Percentiles rank a stretch among this genome's conserved stretches.
Conservation (phyloP, 2,329 filamentous ascomycete genomes). For the Pseudomassariella vexata region DNA sequence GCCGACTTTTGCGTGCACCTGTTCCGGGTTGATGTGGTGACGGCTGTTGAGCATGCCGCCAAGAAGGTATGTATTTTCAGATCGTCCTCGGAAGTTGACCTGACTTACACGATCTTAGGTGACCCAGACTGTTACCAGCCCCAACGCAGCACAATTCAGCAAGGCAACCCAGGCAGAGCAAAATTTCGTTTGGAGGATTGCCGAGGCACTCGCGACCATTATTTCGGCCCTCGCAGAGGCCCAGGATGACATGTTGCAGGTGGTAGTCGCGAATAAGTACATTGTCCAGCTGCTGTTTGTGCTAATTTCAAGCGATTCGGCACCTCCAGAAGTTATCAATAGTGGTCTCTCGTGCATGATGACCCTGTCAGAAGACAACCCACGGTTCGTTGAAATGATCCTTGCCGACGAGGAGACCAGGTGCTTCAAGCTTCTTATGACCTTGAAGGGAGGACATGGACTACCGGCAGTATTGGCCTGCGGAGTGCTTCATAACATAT, state of each 20-base stretch:
- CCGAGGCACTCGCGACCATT: constrained; percentile 47
- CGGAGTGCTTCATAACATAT: constrained; percentile 58
- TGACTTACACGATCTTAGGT: constrained; percentile 26
- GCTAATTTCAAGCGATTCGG: constrained; percentile 35
- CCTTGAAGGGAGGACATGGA: constrained; percentile 40
- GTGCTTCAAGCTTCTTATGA: constrained; percentile 43
- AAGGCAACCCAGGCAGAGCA: constrained; percentile 49
- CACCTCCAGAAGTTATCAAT: constrained; percentile 36
- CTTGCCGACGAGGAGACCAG: constrained; percentile 39
- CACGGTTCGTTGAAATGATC: constrained; percentile 45
- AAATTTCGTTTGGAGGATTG: constrained; percentile 46
- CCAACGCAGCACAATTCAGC: constrained; percentile 34
- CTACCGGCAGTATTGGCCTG: constrained; percentile 51
- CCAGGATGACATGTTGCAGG: constrained; percentile 53
- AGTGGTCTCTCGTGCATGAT: constrained; percentile 51
- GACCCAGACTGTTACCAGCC: constrained; percentile 33
- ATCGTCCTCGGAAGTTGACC: constrained; percentile 1
- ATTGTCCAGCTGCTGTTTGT: constrained; percentile 50
- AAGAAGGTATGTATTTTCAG: constrained; percentile 37
- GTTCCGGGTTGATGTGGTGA: constrained; percentile 55
- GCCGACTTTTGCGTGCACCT: constrained; percentile 62
- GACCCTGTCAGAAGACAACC: constrained; percentile 55
- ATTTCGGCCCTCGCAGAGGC: constrained; percentile 50
- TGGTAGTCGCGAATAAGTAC: constrained; percentile 41
- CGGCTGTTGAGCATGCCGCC: constrained; percentile 52